Conservation (phyloP, 306 rosid genomes). For the Albizia julibrissin region DNA sequence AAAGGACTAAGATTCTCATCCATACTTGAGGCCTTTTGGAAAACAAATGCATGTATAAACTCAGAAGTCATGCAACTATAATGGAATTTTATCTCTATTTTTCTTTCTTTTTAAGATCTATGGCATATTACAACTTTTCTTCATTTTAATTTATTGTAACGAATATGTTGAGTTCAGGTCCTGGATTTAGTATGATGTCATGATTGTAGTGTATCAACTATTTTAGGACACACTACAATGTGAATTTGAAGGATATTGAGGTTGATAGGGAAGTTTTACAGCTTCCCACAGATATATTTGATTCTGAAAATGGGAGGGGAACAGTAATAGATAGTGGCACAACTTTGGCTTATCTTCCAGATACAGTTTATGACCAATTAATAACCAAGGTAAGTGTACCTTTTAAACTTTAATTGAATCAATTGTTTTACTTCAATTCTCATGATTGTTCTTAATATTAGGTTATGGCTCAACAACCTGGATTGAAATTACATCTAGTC, state of each 20-base stretch:
- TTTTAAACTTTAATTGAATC: constrained; percentile 19
- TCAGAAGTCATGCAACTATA: neutral
- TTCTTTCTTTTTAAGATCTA: neutral
- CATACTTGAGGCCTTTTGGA: neutral
- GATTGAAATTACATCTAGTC: constrained; percentile 56
- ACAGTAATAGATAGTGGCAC: constrained; percentile 96
- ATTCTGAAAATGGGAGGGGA: constrained; percentile 60
- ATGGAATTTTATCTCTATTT: constrained; percentile 2
- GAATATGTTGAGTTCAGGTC: constrained; percentile 37
- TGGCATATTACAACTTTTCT: constrained; percentile 2
- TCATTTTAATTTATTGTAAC: constrained; percentile 22
- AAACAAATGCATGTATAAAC: constrained; percentile 26
- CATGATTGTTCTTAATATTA: constrained; percentile 43
- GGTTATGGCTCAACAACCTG: constrained; percentile 68
- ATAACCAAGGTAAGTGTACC: constrained; percentile 52
- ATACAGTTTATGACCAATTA: constrained; percentile 52
- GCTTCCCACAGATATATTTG: constrained; percentile 77
- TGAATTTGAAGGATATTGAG: constrained; percentile 72
- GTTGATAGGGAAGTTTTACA: constrained; percentile 67
- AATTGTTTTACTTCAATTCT: constrained; percentile 29
- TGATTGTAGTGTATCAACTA: constrained; percentile 44
- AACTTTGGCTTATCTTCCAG: constrained; percentile 85
- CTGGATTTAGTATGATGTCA: constrained; percentile 40
- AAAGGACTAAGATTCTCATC: neutral
- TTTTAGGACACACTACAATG: constrained; percentile 90